Evolutionary conservation across 2,329 filamentous ascomycete genomes (phyloP).

Genomic region (Madurella mycetomatis): DNA sequence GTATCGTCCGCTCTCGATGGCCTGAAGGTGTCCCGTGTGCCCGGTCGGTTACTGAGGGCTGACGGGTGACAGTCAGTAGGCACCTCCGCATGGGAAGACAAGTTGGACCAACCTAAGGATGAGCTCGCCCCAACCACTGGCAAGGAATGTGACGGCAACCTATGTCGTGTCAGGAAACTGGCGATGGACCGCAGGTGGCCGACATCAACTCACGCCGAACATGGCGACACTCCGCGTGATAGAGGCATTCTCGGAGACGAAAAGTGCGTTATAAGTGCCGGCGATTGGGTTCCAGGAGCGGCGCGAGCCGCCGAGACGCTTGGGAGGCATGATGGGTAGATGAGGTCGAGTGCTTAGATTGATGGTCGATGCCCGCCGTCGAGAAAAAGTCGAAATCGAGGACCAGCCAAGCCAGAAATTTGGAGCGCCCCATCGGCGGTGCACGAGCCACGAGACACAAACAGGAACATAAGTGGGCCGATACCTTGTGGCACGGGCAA

Average conservation of each 20-base stretch:
- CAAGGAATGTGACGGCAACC: conserved; percentile 56
- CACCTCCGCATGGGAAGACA: no score
- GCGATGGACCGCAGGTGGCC: background rate
- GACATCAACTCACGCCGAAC: conserved; percentile 48
- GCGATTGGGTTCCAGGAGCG: conserved; percentile 47
- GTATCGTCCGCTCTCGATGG: background rate
- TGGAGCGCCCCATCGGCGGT: background rate
- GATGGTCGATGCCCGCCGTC: conserved; percentile 16
- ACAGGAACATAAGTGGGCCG: background rate
- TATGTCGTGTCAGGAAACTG: conserved; percentile 26
- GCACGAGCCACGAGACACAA: background rate
- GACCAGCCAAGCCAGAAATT: conserved; percentile 2
- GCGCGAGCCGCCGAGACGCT: conserved; percentile 40
- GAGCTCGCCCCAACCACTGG: conserved; percentile 55
- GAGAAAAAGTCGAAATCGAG: background rate
- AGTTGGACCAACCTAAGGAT: conserved; percentile 36
- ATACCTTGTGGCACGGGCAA: no score
- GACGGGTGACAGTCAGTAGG: background rate
- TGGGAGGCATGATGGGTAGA: conserved; percentile 55
- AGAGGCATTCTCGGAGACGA: conserved; percentile 58
- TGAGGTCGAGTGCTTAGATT: background rate
- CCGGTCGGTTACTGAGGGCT: conserved; percentile 15
- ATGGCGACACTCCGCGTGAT: conserved; percentile 58
- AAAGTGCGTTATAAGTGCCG: conserved; percentile 53
- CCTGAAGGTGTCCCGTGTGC: background rate